Evolutionary conservation across 139 green algal genomes (phyloP), one percentile per base, ranked within the genome.

Genomic region (Micractinium sp.): DNA sequence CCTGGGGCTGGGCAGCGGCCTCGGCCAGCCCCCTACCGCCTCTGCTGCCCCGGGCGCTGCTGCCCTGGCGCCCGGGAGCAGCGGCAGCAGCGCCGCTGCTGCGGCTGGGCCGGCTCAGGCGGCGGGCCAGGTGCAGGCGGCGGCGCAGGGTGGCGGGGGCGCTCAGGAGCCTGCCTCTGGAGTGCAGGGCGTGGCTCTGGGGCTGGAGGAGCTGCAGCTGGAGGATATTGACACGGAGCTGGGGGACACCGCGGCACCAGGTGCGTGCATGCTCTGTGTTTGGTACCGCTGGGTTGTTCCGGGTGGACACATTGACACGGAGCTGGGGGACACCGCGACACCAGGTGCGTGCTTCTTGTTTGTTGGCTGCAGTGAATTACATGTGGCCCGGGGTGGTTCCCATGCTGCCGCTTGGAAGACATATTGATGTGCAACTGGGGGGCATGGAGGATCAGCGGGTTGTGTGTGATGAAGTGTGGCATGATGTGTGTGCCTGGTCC

Each of bases 301-400:
- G 80, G 38, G 83, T 81, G 66, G 83, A 87, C 67, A 87, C 67
- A 87, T 87, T 16, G 83, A 87, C n/a, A 31, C 38, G 0, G 83
- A 87, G 27, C 27, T 39, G 3, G 29, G 41, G 13, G 83, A 81
- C 15, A 67, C 38, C 4, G 16, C 39, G 29, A 39, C 66, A 13
- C 83, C 83, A 80, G 83, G 83, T 87, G 83, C 5, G 61, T 3
- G 22, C 47, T 56, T 56, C 47, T 9, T 3, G 47, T 27, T 22
- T 15, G 33, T 0, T 39, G 29, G 74, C 1, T 81, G 75, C 1
- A 18, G 63, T 25, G 25, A 2, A 35, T 16, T 13, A 35, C 27
- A 16, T 35, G 33, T 19, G 9, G 29, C n/a, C n/a, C n/a, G n/a
- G n/a, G n/a, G n/a, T n/a, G n/a, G n/a, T n/a, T n/a, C n/a, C n/a